phyloP scores from a whole-genome alignment of 1,284 basidiomycete genomes.

The Exsudoporus floridanus region DNA sequence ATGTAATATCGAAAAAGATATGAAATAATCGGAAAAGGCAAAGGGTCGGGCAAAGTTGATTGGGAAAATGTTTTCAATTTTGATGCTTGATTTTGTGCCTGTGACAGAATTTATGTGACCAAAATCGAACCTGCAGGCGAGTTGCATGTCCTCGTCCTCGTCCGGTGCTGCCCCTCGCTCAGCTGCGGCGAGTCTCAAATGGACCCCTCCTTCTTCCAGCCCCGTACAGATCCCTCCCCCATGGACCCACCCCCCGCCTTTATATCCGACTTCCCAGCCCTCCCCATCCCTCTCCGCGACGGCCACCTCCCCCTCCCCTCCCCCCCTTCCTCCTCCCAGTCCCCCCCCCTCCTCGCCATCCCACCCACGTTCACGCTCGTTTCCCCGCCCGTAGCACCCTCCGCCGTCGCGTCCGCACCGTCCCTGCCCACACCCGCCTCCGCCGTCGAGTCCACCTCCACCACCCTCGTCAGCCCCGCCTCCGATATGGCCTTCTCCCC shows the following conservation, averaged over 20 bases:
- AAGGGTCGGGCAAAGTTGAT: constrained; percentile 27
- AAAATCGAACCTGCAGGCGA: constrained; percentile 19
- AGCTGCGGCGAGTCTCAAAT: background rate
- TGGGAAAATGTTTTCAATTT: constrained; percentile 33
- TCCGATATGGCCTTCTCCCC: constrained; percentile 30
- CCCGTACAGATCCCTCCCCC: background rate
- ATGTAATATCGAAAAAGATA: constrained; percentile 26
- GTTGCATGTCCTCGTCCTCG: constrained; percentile 25
- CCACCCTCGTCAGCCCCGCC: constrained; percentile 18
- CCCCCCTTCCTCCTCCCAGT: constrained; percentile 20
- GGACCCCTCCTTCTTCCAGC: background rate
- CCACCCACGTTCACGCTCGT: background rate
- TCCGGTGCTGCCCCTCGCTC: background rate
- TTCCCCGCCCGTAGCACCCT: background rate
- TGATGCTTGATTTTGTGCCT: constrained; percentile 33
- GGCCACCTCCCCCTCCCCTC: constrained; percentile 14
- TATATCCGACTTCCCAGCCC: constrained; percentile 41
- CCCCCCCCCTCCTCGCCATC: constrained; percentile 12
- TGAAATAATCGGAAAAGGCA: constrained; percentile 16
- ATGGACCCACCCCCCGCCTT: constrained; percentile 28
- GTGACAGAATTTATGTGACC: constrained; percentile 39
- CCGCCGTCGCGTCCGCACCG: constrained; percentile 1
- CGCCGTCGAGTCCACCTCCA: constrained; percentile 41
- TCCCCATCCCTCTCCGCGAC: constrained; percentile 15
- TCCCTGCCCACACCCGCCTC: constrained; percentile 35